Evolutionary conservation across 2,329 filamentous ascomycete genomes (phyloP).

Genomic region (Emergomyces orientalis): DNA sequence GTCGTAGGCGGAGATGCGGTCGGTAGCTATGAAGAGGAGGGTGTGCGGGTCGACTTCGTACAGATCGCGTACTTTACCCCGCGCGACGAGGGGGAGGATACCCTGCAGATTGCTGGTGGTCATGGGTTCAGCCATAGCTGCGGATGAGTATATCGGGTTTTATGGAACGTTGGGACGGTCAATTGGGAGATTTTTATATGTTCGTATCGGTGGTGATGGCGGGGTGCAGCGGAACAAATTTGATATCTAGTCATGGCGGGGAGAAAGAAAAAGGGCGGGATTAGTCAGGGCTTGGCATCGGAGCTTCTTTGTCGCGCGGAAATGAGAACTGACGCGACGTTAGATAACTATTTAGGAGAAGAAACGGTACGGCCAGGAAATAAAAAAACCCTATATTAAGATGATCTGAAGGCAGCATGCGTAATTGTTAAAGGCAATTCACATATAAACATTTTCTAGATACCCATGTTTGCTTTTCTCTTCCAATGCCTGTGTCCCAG

Average conservation of each 20-base stretch:
- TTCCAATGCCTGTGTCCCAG: neutral
- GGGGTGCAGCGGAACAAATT: neutral
- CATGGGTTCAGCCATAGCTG: slow-evolving; percentile 30
- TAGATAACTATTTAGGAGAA: neutral
- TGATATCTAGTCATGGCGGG: neutral
- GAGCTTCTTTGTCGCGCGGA: neutral
- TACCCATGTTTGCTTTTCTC: neutral
- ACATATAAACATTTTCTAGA: neutral
- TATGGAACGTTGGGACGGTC: neutral
- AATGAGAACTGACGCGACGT: neutral
- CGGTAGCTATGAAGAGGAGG: slow-evolving; percentile 74
- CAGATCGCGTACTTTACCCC: slow-evolving; percentile 72
- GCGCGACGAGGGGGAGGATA: slow-evolving; percentile 44
- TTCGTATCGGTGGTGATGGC: neutral
- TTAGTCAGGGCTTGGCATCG: slow-evolving; percentile 5
- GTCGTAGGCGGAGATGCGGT: slow-evolving; percentile 93
- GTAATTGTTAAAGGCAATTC: neutral
- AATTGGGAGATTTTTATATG: neutral
- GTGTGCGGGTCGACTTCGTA: slow-evolving; percentile 61
- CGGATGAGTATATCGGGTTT: neutral
- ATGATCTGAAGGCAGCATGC: neutral
- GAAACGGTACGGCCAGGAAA: neutral
- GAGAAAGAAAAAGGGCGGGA: neutral
- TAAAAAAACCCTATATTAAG: neutral
- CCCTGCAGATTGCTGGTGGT: slow-evolving; percentile 37